Evolutionary conservation across 1,139 yeast genomes (phyloP), one percentile per base, ranked within the genome.

Genomic region (Saccharomyces hybrid): DNA sequence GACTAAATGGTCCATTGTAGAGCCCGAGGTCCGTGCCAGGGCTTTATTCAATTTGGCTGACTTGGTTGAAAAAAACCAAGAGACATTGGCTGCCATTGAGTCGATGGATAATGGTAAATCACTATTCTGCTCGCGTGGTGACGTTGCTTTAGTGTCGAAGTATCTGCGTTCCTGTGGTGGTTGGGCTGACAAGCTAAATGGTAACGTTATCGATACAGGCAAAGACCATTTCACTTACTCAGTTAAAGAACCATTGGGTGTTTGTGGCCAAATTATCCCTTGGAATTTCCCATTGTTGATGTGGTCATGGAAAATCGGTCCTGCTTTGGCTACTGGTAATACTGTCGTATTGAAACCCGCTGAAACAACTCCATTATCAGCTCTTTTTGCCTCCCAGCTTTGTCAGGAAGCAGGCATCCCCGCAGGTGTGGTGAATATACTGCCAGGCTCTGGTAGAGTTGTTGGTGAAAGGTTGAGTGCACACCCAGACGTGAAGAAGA

Each of bases 281-380:
- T 88, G 95, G 95, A 87, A 87, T 72, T 87, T 86, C 77, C 95
- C 96, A 53, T 75, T 86, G 64, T 76, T 85, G 71, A 84, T 87
- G 82, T 78, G 86, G 73, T 77, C 88, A 47, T 87, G 93, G 88
- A 87, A 88, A 64, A 75, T 88, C 55, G 88, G 88, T 53, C 95
- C 96, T 11, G 91, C 93, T 50, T 75, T 88, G 61, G 85, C 89
- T 51, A 84, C 91, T 49, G 95, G 95, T 71, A 86, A 87, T 72
- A 83, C 95, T 46, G 83, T 86, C 58, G 86, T 88, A 48, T 76
- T 88, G 71, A 88, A 88, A 71, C 84, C 95, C 14, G 87, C 95
- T 51, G 95, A 88, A 69, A 79, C 86, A 58, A 87, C 95, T 29
- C 95, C 96, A 58, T 78, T 86, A 65, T 83, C 90, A 46, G 91